Conservation (phyloP, 2,329 filamentous ascomycete species). For the Gaeumannomyces tritici region DNA sequence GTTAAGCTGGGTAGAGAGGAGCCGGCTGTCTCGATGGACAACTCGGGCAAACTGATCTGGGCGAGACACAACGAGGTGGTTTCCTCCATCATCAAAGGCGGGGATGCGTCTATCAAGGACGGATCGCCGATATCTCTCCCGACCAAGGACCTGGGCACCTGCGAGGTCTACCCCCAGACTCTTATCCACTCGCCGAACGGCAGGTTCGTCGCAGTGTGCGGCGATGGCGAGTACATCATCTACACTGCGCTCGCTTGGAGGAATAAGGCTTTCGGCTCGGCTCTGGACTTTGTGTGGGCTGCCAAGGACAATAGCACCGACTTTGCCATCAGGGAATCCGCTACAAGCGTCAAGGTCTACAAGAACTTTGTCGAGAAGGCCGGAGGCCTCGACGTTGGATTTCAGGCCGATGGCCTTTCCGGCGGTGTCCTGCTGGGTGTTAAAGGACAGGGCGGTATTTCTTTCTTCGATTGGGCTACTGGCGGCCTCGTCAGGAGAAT, state of each 20-base stretch:
- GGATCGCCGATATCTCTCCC: slow-evolving; percentile 77
- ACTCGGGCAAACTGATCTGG: slow-evolving; percentile 92
- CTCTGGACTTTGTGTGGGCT: slow-evolving; percentile 93
- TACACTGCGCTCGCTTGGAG: slow-evolving; percentile 94
- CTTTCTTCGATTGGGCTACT: slow-evolving; percentile 92
- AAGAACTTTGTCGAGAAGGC: slow-evolving; percentile 93
- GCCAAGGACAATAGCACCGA: slow-evolving; percentile 97
- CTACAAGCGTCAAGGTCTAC: slow-evolving; percentile 92
- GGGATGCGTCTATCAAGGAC: slow-evolving; percentile 74
- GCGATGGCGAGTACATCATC: slow-evolving; percentile 97
- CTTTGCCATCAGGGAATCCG: slow-evolving; percentile 90
- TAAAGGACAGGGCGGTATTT: slow-evolving; percentile 87
- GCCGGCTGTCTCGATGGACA: slow-evolving; percentile 95
- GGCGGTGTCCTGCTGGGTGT: slow-evolving; percentile 89
- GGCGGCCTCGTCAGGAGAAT: slow-evolving; percentile 86
- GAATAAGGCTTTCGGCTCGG: slow-evolving; percentile 95
- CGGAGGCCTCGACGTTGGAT: slow-evolving; percentile 85
- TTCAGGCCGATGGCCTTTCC: slow-evolving; percentile 84
- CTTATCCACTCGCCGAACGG: slow-evolving; percentile 92
- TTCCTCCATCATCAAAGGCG: slow-evolving; percentile 89
- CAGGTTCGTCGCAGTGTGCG: slow-evolving; percentile 76
- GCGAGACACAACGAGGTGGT: slow-evolving; percentile 92
- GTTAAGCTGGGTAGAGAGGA: slow-evolving; percentile 97
- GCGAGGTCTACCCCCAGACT: slow-evolving; percentile 93
- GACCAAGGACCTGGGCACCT: slow-evolving; percentile 90